Conservation (phyloP, 805 yeast genomes). For the Cyberlindnera mrakii region DNA sequence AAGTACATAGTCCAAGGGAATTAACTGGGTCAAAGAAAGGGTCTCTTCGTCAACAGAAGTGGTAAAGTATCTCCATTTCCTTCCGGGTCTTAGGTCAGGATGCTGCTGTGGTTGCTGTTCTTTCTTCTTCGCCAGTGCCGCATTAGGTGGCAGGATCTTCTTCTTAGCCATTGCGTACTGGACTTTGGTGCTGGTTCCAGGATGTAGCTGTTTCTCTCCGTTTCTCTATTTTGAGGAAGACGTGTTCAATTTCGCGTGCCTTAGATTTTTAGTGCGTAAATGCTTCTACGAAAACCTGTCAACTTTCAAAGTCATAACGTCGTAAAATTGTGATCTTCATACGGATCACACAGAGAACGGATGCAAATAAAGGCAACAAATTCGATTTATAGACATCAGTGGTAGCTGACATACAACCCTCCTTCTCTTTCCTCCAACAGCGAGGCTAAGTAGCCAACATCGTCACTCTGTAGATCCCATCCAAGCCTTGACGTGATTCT, state of each 20-base stretch:
- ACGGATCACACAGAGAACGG: background rate
- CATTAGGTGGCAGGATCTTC: conserved; percentile 2
- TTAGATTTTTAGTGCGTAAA: background rate
- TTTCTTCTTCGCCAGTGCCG: background rate
- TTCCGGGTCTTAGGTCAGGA: background rate
- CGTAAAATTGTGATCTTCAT: background rate
- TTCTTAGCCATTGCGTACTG: conserved; percentile 9
- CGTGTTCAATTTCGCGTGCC: conserved; percentile 1
- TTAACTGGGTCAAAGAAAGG: conserved; percentile 9
- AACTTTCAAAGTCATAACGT: background rate
- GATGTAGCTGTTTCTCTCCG: background rate
- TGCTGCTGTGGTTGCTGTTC: background rate
- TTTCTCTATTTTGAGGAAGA: background rate
- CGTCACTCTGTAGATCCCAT: conserved; percentile 68
- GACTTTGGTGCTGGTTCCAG: background rate
- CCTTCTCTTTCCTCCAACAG: conserved; percentile 73
- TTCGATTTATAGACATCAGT: conserved; percentile 5
- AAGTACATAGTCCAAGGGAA: conserved; percentile 2
- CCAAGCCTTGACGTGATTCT: conserved; percentile 74
- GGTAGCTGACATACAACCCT: conserved; percentile 54
- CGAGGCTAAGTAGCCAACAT: conserved; percentile 57
- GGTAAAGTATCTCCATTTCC: background rate
- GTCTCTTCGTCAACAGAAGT: conserved; percentile 13
- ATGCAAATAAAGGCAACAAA: background rate
- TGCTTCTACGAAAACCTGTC: background rate